Conservation (phyloP, 2,329 filamentous ascomycete species). For the Ambrosiella cleistominuta region DNA sequence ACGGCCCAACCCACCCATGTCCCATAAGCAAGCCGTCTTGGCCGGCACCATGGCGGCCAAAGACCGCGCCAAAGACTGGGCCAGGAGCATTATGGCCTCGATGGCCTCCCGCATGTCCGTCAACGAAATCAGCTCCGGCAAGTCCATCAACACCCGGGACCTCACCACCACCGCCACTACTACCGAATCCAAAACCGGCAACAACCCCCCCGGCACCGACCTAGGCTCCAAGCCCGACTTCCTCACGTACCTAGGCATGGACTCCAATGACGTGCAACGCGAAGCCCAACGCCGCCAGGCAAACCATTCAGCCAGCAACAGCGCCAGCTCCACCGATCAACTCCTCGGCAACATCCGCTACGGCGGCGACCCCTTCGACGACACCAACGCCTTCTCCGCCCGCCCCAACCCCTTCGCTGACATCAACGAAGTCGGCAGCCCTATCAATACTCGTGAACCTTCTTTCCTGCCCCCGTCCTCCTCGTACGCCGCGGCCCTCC, state of each 20-base stretch:
- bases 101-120: background rate
- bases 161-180: background rate
- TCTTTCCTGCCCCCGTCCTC: constrained; percentile 12
- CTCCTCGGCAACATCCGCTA: constrained; percentile 25
- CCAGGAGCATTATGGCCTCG: constrained; percentile 13
- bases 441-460: constrained; percentile 16
- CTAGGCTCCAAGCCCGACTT: constrained; percentile 24
- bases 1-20: constrained; percentile 10
- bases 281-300: constrained; percentile 22
- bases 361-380: constrained; percentile 30
- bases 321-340: constrained; percentile 21
- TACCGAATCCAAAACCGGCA: background rate
- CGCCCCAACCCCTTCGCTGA: constrained; percentile 32
- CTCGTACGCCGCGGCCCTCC: constrained; percentile 30
- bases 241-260: constrained; percentile 26
- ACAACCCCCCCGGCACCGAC: background rate
- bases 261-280: constrained; percentile 24
- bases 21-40: constrained; percentile 15
- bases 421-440: constrained; percentile 25
- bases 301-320: constrained; percentile 17
- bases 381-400: constrained; percentile 26
- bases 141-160: background rate
- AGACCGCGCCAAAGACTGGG: constrained; percentile 17
- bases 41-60: constrained; percentile 19
- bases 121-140: background rate